A percentile compares a stretch with the other conserved stretches of the same genome.
These are phyloP conservation scores for Macrocystidia cucumis DNA, from an alignment of 1,284 basidiomycete genomes.

Conservation along the genomic window DNA sequence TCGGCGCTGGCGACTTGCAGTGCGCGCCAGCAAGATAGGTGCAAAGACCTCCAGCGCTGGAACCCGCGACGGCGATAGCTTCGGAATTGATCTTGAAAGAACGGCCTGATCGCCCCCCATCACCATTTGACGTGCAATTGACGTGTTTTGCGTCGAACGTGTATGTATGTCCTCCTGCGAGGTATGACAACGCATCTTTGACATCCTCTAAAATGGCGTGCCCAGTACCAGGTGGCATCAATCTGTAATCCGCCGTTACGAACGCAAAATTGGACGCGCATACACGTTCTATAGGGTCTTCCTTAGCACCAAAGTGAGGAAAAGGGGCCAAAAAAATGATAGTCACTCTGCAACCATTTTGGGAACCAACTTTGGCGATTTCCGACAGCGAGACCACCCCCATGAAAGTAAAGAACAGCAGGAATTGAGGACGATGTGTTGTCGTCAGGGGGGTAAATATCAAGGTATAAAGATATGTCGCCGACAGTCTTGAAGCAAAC, in stretches of 20 bases:
- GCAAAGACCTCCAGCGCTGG: slow-evolving; percentile 57
- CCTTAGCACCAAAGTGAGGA: too few species aligned
- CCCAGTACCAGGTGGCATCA: slow-evolving; percentile 48
- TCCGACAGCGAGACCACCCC: slow-evolving; percentile 53
- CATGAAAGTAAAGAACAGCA: slow-evolving; percentile 55
- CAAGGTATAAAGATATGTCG: slow-evolving; percentile 14
- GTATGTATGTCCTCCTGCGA: slow-evolving; percentile 14
- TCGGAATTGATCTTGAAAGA: slow-evolving; percentile 31
- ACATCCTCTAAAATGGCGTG: slow-evolving; percentile 52
- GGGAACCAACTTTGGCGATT: slow-evolving; percentile 55
- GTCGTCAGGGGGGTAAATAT: slow-evolving; percentile 23
- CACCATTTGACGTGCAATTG: too few species aligned
- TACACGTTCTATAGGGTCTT: slow-evolving; percentile 44
- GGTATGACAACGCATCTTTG: slow-evolving; percentile 42
- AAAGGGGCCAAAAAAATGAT: too few species aligned
- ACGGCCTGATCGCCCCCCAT: too few species aligned
- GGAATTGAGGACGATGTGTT: slow-evolving; percentile 18
- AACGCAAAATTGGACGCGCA: slow-evolving; percentile 40
- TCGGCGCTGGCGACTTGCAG: slow-evolving; percentile 38
- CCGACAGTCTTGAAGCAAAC: slow-evolving; percentile 5
- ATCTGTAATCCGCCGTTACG: slow-evolving; percentile 53
- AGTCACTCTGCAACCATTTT: slow-evolving; percentile 48
- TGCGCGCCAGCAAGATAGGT: slow-evolving; percentile 54
- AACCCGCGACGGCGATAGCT: slow-evolving; percentile 45
- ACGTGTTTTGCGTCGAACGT: background rate